Conservation (phyloP, 1,284 basidiomycete genomes). For the Naganishia sp. region DNA sequence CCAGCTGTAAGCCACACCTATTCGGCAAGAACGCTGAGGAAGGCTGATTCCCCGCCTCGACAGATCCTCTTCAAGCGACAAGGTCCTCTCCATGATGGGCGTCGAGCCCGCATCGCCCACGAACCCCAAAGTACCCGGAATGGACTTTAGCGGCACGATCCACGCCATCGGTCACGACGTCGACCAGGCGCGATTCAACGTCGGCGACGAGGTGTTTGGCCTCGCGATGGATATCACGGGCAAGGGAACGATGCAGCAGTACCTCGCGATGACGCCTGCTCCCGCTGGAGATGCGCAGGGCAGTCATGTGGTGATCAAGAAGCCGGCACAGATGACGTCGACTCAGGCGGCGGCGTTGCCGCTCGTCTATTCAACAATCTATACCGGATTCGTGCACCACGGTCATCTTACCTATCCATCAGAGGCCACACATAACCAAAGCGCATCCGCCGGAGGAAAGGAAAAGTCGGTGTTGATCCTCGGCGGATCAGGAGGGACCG, state of each 20-base stretch:
- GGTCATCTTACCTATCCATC: conserved; percentile 48
- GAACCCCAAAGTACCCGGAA: conserved; percentile 61
- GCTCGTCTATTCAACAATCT: conserved; percentile 62
- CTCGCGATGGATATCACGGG: conserved; percentile 35
- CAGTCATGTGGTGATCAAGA: conserved; percentile 50
- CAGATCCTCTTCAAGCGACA: conserved; percentile 56
- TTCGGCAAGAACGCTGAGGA: conserved; percentile 1
- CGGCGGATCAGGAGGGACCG: conserved; percentile 67
- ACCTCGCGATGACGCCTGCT: conserved; percentile 50
- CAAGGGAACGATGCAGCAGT: conserved; percentile 62
- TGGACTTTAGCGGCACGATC: conserved; percentile 65
- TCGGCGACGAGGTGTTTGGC: conserved; percentile 66
- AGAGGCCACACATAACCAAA: conserved; percentile 28
- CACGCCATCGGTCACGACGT: conserved; percentile 59
- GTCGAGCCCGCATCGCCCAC: conserved; percentile 58
- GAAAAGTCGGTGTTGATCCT: conserved; percentile 60
- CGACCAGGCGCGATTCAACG: conserved; percentile 51
- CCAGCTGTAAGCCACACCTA: conserved; percentile 34
- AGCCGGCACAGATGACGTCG: conserved; percentile 59
- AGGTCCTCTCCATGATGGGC: conserved; percentile 58
- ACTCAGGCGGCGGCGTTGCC: conserved; percentile 63
- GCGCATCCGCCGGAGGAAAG: conserved; percentile 47
- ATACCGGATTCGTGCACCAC: conserved; percentile 58
- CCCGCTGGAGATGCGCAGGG: conserved; percentile 8
- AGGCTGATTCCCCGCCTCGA: conserved; percentile 37